These are phyloP conservation scores for Dorcoceras hygrometricum DNA, from an alignment of 257 asterid species.

Conservation along the genomic window DNA sequence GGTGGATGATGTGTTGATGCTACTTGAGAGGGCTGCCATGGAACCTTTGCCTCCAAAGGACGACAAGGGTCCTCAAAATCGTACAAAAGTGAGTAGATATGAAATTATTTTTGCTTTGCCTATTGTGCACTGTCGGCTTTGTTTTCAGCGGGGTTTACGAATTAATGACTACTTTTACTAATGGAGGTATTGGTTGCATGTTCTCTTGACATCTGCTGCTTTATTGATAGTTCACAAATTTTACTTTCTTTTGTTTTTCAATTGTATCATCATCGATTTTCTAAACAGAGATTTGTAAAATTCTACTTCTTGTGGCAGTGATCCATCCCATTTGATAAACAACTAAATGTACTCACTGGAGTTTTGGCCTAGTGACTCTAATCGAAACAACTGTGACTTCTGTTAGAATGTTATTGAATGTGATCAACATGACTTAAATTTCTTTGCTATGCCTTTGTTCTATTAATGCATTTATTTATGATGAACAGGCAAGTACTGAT, in stretches of 20 bases:
- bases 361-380: not conserved
- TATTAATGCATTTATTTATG: not conserved
- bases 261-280: not conserved
- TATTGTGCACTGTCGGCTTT: not conserved
- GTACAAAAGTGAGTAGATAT: slow-evolving; percentile 60
- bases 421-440: not conserved
- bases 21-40: slow-evolving; percentile 83
- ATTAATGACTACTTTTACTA: no score
- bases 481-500: no score
- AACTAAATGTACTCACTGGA: not conserved
- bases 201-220: not conserved
- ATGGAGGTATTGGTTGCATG: not conserved
- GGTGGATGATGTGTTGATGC: slow-evolving; percentile 81
- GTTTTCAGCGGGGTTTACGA: not conserved
- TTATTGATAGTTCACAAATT: not conserved
- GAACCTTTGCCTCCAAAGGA: slow-evolving; percentile 97
- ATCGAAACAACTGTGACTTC: not conserved
- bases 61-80: slow-evolving; percentile 95
- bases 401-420: slow-evolving; percentile 10
- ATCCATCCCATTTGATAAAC: not conserved
- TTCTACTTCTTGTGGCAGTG: not conserved
- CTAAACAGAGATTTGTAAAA: not conserved
- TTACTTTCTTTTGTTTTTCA: not conserved
- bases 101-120: not conserved
- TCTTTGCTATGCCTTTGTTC: not conserved